Percentiles rank a stretch among this genome's conserved stretches.
Evolutionary conservation across 352 stramenopile genomes (phyloP).

Genomic region (Plasmopara halstedii): DNA sequence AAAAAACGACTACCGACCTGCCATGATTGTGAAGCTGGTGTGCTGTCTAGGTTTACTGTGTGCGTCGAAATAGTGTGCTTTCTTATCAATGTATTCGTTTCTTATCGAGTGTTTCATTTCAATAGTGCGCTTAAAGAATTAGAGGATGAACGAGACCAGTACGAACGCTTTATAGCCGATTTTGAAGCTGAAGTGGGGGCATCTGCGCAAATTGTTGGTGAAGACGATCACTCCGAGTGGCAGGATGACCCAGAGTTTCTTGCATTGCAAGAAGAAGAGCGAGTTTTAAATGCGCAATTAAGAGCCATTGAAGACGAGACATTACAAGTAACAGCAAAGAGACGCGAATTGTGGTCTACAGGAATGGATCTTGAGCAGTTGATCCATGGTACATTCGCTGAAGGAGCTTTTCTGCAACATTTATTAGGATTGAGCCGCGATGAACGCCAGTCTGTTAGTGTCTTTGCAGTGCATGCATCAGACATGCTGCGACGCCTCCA

Average conservation of each 20-base stretch:
- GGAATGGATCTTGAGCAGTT: conserved; percentile 65
- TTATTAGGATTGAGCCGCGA: conserved; percentile 61
- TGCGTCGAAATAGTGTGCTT: conserved; percentile 28
- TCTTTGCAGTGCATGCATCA: conserved; percentile 74
- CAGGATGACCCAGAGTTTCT: conserved; percentile 40
- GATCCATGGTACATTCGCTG: conserved; percentile 58
- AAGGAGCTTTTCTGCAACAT: conserved; percentile 75
- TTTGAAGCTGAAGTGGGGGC: conserved; percentile 29
- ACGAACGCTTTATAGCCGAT: conserved; percentile 46
- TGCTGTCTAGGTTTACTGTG: conserved; percentile 49
- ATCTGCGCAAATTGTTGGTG: conserved; percentile 9
- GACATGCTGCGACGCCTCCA: conserved; percentile 73
- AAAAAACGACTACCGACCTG: conserved; percentile 71
- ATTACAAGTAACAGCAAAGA: conserved; percentile 39
- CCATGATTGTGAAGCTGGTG: conserved; percentile 53
- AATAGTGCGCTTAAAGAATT: conserved; percentile 35
- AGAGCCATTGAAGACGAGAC: conserved; percentile 54
- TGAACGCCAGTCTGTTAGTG: conserved; percentile 63
- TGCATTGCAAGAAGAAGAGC: conserved; percentile 57
- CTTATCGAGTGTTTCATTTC: conserved; percentile 3
- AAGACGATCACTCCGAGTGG: conserved; percentile 29
- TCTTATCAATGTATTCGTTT: background rate
- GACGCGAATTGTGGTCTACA: conserved; percentile 65
- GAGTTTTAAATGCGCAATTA: conserved; percentile 40
- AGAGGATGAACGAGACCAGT: conserved; percentile 41